A percentile compares a stretch with the other conserved stretches of the same genome.
These are phyloP conservation scores for Lyophyllum atratum DNA, from an alignment of 768 basidiomycete species.

Conservation along the genomic window DNA sequence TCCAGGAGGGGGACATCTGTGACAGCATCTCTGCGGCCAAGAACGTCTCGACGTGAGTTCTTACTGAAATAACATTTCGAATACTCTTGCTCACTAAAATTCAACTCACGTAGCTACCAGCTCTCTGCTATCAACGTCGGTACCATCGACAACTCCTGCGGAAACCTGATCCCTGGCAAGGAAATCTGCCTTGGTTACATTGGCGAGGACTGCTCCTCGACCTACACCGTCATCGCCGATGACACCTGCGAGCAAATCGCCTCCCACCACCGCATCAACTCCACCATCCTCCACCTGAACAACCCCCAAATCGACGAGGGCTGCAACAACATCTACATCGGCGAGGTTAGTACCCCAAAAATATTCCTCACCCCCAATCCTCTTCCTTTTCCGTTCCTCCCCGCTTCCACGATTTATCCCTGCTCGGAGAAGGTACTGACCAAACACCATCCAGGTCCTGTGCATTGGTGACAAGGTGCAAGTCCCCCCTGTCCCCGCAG, in stretches of 20 bases:
- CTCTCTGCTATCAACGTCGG: conserved; percentile 62
- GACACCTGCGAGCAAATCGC: conserved; percentile 64
- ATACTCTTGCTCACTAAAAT: conserved; percentile 4
- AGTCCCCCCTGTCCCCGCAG: conserved; percentile 43
- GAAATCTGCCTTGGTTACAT: conserved; percentile 62
- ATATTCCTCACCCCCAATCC: not conserved
- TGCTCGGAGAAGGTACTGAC: not conserved
- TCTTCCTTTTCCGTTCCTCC: not conserved
- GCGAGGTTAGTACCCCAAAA: conserved; percentile 54
- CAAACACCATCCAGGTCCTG: conserved; percentile 39
- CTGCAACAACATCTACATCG: conserved; percentile 72
- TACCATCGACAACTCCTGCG: conserved; percentile 52
- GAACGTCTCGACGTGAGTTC: conserved; percentile 62
- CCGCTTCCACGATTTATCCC: not conserved
- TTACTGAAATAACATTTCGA: not conserved
- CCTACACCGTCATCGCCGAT: conserved; percentile 53
- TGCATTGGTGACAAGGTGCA: conserved; percentile 45
- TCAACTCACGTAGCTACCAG: conserved; percentile 56
- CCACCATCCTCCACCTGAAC: conserved; percentile 58
- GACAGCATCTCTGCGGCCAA: conserved; percentile 64
- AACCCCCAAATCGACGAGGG: conserved; percentile 69
- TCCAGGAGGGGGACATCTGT: conserved; percentile 61
- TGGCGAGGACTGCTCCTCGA: conserved; percentile 62
- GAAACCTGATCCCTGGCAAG: conserved; percentile 54
- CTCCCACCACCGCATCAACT: conserved; percentile 41